Percentiles rank a stretch among this genome's conserved stretches.
Evolutionary conservation across 2,329 filamentous ascomycete species (phyloP).

Genomic region (Coccinonectria pachysandricola): DNA sequence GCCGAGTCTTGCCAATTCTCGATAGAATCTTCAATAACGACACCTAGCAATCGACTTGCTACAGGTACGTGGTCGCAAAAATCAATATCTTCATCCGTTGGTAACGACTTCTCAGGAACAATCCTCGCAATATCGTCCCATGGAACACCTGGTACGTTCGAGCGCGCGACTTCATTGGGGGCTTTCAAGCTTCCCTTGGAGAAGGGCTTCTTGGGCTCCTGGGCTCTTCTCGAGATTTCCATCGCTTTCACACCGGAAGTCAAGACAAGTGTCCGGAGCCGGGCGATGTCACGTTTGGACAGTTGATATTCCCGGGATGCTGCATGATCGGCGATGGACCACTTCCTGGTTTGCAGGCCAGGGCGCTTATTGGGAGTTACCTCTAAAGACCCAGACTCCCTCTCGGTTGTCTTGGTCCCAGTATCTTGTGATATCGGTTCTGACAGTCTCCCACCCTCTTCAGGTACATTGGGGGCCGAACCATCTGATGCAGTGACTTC

Average conservation of each 20-base stretch:
- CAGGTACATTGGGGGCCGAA: no score
- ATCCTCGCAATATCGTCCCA: constrained; percentile 37
- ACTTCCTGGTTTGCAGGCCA: constrained; percentile 29
- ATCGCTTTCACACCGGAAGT: constrained; percentile 84
- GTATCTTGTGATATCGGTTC: constrained; percentile 32
- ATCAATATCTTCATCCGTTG: constrained; percentile 26
- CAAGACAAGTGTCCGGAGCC: constrained; percentile 66
- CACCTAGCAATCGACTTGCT: constrained; percentile 40
- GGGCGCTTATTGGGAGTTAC: constrained; percentile 20
- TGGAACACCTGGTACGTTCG: constrained; percentile 15
- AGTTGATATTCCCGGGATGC: constrained; percentile 29
- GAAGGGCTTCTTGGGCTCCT: constrained; percentile 33
- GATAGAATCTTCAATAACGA: constrained; percentile 35
- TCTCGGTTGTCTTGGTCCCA: no score
- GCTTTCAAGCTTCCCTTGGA: constrained; percentile 8
- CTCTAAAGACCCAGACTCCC: no score
- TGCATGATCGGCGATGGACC: constrained; percentile 39
- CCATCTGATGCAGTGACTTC: constrained; percentile 37
- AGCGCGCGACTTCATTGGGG: constrained; percentile 12
- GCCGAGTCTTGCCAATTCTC: constrained; percentile 50
- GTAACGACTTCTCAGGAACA: constrained; percentile 23
- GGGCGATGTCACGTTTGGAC: constrained; percentile 65
- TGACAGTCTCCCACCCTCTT: no score
- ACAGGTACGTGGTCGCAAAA: constrained; percentile 38
- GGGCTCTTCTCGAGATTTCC: constrained; percentile 61